A percentile compares a stretch with the other conserved stretches of the same genome.
These are phyloP conservation scores for Hyaloscypha hepaticicola DNA, from an alignment of 495 filamentous ascomycete genomes.

Conservation along the genomic window DNA sequence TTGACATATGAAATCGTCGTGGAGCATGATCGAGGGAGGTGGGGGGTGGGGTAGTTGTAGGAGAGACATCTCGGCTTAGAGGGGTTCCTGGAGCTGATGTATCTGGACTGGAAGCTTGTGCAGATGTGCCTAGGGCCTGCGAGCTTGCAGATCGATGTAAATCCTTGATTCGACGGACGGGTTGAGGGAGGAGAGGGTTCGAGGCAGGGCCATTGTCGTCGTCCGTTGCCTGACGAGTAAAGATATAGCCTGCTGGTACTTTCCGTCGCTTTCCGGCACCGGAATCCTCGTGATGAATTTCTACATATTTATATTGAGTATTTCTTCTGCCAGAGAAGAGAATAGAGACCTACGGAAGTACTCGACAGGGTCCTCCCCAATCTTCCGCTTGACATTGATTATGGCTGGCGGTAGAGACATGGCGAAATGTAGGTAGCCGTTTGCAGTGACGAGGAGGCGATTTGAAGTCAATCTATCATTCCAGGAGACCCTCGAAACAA, in stretches of 20 bases:
- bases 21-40: neutral
- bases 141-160: conserved; percentile 21
- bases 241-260: conserved; percentile 18
- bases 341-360: conserved; percentile 46
- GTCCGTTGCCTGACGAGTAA: conserved; percentile 14
- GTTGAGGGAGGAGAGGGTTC: neutral
- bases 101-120: neutral
- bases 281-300: conserved; percentile 13
- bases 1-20: conserved; percentile 50
- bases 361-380: conserved; percentile 51
- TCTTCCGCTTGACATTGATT: conserved; percentile 56
- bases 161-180: conserved; percentile 29
- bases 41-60: conserved; percentile 10
- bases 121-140: conserved; percentile 5
- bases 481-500: neutral
- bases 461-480: neutral
- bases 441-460: neutral
- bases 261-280: conserved; percentile 14
- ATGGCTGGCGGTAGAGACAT: conserved; percentile 53
- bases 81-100: neutral
- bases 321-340: neutral
- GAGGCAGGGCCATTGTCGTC: neutral
- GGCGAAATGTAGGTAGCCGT: conserved; percentile 8
- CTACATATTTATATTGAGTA: conserved; percentile 5
- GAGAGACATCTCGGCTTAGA: neutral